These are phyloP conservation scores for Cystofilobasidium macerans DNA, from an alignment of 768 basidiomycete species.

Conservation along the genomic window DNA sequence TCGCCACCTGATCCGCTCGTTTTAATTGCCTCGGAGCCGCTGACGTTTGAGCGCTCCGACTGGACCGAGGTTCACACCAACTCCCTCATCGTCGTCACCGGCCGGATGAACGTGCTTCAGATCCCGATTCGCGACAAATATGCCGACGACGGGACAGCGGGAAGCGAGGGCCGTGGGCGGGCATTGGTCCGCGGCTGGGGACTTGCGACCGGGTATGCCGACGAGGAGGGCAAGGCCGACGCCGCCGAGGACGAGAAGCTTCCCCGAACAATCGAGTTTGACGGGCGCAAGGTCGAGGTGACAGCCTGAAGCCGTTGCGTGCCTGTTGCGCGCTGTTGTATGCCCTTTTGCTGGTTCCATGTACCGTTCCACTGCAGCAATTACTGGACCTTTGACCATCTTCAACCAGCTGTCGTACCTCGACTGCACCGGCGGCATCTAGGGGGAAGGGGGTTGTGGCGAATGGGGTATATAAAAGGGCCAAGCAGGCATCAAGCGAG, in stretches of 20 bases:
- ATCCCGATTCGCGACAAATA: constrained; percentile 60
- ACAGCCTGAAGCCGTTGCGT: too few relatives aligned
- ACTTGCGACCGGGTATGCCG: background rate
- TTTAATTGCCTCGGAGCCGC: constrained; percentile 70
- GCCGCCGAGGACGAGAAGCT: background rate
- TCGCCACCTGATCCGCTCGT: constrained; percentile 24
- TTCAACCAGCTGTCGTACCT: too few relatives aligned
- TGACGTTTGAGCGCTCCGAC: constrained; percentile 95
- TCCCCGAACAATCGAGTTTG: background rate
- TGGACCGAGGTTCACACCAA: constrained; percentile 99
- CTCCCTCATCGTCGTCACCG: constrained; percentile 86
- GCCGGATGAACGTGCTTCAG: constrained; percentile 76
- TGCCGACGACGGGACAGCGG: background rate
- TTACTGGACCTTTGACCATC: too few relatives aligned
- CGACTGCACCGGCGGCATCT: too few relatives aligned
- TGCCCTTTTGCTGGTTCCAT: too few relatives aligned
- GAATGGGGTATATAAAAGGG: too few relatives aligned
- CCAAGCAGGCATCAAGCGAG: too few relatives aligned
- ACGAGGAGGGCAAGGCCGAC: background rate
- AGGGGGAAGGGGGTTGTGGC: too few relatives aligned
- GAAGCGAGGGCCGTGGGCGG: background rate
- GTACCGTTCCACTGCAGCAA: too few relatives aligned
- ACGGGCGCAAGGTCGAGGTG: background rate
- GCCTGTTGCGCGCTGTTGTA: too few relatives aligned
- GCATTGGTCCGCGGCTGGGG: background rate